Evolutionary conservation across 1,139 yeast species (phyloP).

Genomic region (Kodamaea anthophila): DNA sequence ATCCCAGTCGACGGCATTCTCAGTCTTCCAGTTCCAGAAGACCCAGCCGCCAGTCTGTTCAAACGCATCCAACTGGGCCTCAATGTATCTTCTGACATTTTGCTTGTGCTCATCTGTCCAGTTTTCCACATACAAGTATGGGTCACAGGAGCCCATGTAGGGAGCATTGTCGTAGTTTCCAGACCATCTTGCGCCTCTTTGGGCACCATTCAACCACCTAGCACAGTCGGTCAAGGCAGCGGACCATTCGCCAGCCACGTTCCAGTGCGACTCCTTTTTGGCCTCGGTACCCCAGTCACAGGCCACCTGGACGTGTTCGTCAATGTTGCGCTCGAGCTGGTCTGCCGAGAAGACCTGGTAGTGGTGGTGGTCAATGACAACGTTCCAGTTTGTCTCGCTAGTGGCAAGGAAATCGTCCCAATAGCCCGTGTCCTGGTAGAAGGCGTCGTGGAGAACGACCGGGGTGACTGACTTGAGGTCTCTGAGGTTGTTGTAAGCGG

Average conservation of each 20-base stretch:
- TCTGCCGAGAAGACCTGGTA: slow-evolving; percentile 77
- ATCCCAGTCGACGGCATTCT: slow-evolving; percentile 84
- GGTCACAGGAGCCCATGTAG: slow-evolving; percentile 60
- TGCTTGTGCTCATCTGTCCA: slow-evolving; percentile 59
- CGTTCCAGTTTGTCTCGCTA: slow-evolving; percentile 50
- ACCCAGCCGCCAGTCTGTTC: slow-evolving; percentile 74
- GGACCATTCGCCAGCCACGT: slow-evolving; percentile 85
- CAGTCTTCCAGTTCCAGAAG: slow-evolving; percentile 93
- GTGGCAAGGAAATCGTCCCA: slow-evolving; percentile 50
- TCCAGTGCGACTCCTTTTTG: slow-evolving; percentile 59
- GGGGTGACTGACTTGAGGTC: slow-evolving; percentile 42
- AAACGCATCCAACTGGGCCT: slow-evolving; percentile 86
- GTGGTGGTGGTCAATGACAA: slow-evolving; percentile 83
- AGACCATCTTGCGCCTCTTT: slow-evolving; percentile 80
- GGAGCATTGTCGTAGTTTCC: slow-evolving; percentile 52
- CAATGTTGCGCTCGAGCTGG: slow-evolving; percentile 51
- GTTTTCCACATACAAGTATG: slow-evolving; percentile 44
- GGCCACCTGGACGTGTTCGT: slow-evolving; percentile 56
- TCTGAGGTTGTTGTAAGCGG: slow-evolving; percentile 53
- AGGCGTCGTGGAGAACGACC: slow-evolving; percentile 70
- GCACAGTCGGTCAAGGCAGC: slow-evolving; percentile 95
- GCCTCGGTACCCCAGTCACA: slow-evolving; percentile 56
- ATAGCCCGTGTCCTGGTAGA: slow-evolving; percentile 51
- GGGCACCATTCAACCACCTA: slow-evolving; percentile 86
- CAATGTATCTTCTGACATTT: slow-evolving; percentile 65